These are phyloP conservation scores for Suaeda aralocaspica DNA, from an alignment of 148 eudicot species.

Conservation along the genomic window DNA sequence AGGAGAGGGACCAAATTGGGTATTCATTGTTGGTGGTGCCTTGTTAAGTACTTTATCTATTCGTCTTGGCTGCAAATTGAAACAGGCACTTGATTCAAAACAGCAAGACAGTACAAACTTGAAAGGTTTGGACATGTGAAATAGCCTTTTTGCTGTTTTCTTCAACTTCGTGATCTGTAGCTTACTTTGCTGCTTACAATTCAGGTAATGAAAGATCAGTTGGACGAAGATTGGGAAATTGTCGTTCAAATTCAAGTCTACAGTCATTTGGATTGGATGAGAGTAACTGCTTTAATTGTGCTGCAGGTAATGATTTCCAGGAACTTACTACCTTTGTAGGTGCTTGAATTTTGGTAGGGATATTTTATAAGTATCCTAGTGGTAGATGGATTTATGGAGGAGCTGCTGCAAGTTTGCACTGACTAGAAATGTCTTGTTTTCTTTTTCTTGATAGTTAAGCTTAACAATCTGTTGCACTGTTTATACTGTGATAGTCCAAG, in stretches of 20 bases:
- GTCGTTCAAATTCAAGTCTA: constrained; percentile 50
- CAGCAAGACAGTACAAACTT: constrained; percentile 37
- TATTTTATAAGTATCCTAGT: neutral
- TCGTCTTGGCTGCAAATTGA: constrained; percentile 84
- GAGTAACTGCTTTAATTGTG: constrained; percentile 53
- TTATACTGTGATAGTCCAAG: neutral
- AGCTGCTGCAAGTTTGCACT: constrained; percentile 5
- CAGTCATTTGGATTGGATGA: constrained; percentile 61
- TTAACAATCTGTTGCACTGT: neutral
- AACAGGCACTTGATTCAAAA: constrained; percentile 72
- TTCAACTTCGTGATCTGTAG: neutral
- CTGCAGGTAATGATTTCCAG: constrained; percentile 41
- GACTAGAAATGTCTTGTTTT: neutral
- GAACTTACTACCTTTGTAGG: neutral
- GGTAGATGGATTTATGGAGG: constrained; percentile 8
- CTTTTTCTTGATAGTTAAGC: neutral
- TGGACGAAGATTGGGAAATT: constrained; percentile 42
- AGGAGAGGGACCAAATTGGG: constrained; percentile 85
- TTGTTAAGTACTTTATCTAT: constrained; percentile 79
- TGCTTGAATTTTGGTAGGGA: neutral
- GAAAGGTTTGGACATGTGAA: constrained; percentile 37
- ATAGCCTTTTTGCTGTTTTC: constrained; percentile 5
- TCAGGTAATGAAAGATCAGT: constrained; percentile 50
- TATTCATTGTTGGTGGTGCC: constrained; percentile 88
- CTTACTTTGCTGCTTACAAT: constrained; percentile 13